phyloP scores from a whole-genome alignment of 768 basidiomycete species.

The Mycena rebaudengoi region DNA sequence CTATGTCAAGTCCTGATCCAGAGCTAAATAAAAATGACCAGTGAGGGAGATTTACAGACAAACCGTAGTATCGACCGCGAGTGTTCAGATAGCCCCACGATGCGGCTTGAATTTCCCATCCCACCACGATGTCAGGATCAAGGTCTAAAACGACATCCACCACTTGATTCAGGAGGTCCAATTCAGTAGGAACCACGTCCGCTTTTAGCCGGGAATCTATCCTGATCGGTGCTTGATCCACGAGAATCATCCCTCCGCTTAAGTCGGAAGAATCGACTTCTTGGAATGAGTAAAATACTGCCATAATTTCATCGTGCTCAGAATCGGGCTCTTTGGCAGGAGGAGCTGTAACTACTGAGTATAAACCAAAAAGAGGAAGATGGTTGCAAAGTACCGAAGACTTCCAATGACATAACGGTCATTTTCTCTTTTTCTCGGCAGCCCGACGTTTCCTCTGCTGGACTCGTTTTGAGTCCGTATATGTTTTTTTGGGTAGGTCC shows the following conservation, averaged over 20 bases:
- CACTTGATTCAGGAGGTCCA: conserved; percentile 81
- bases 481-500: conserved; percentile 80
- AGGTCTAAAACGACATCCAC: conserved; percentile 77
- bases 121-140: conserved; percentile 91
- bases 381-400: conserved; percentile 69
- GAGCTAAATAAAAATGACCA: not conserved
- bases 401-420: conserved; percentile 83
- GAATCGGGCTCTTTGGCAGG: conserved; percentile 75
- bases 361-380: not conserved
- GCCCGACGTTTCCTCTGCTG: conserved; percentile 37
- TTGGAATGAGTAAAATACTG: conserved; percentile 81
- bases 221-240: conserved; percentile 51
- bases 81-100: conserved; percentile 92
- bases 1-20: conserved; percentile 72
- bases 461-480: conserved; percentile 72
- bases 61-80: conserved; percentile 72
- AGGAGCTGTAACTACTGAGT: conserved; percentile 52
- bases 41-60: conserved; percentile 9
- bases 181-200: conserved; percentile 70
- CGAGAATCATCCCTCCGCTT: conserved; percentile 62
- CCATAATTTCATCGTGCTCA: conserved; percentile 68
- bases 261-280: conserved; percentile 47
- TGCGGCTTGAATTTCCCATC: conserved; percentile 89
- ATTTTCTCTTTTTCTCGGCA: conserved; percentile 73
- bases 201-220: conserved; percentile 49